Conservation (phyloP, 805 yeast genomes). For the Metschnikowia dekortorum region DNA sequence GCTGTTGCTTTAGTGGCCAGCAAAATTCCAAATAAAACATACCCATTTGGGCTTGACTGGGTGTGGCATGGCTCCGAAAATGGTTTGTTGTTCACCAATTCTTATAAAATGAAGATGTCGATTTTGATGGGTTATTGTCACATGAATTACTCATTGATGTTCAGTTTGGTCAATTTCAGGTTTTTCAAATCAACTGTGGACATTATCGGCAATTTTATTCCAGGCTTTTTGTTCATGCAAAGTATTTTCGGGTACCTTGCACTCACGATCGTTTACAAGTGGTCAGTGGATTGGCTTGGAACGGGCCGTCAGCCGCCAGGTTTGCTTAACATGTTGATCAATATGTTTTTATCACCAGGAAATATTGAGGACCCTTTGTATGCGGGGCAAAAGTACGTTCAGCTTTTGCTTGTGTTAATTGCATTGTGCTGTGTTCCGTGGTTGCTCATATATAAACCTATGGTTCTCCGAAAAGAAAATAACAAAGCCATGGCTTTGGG, state of each 20-base stretch:
- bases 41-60: slow-evolving; percentile 63
- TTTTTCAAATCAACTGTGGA: slow-evolving; percentile 59
- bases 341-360: slow-evolving; percentile 75
- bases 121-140: slow-evolving; percentile 72
- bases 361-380: slow-evolving; percentile 60
- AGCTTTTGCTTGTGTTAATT: slow-evolving; percentile 49
- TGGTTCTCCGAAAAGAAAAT: slow-evolving; percentile 36
- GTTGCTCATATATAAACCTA: slow-evolving; percentile 63
- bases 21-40: slow-evolving; percentile 42
- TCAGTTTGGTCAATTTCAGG: slow-evolving; percentile 60
- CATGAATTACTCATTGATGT: slow-evolving; percentile 67
- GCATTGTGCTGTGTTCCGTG: slow-evolving; percentile 76
- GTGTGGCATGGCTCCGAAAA: slow-evolving; percentile 82
- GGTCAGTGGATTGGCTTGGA: slow-evolving; percentile 68
- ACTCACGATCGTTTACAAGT: slow-evolving; percentile 64
- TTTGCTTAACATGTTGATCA: slow-evolving; percentile 67
- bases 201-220: slow-evolving; percentile 67
- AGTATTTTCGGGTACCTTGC: slow-evolving; percentile 70
- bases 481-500: slow-evolving; percentile 32
- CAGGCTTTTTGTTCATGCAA: slow-evolving; percentile 72
- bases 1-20: slow-evolving; percentile 41
- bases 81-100: slow-evolving; percentile 62
- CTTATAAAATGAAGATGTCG: slow-evolving; percentile 74
- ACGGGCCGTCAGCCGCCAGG: slow-evolving; percentile 66
- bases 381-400: slow-evolving; percentile 60